These are phyloP conservation scores for Cenococcum geophilum DNA, from an alignment of 495 filamentous ascomycete species.

Conservation along the genomic window DNA sequence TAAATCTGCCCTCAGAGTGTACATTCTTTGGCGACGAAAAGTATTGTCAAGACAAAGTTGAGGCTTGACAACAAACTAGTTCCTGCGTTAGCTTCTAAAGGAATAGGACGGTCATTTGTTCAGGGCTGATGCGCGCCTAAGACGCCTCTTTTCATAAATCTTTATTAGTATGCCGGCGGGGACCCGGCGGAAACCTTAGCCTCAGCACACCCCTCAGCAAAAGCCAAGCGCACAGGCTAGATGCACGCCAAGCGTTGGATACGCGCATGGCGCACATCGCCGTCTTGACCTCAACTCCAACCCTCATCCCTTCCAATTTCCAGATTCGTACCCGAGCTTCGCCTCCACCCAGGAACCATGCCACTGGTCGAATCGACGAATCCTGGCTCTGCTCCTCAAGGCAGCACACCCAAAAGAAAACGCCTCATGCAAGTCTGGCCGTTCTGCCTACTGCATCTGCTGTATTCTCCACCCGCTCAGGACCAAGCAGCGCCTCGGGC, in stretches of 20 bases:
- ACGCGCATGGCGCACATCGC: slow-evolving; percentile 1
- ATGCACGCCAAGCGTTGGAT: neutral
- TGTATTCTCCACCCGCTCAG: neutral
- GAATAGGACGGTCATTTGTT: neutral
- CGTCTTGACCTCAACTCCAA: slow-evolving; percentile 2
- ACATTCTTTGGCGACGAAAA: no score
- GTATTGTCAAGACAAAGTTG: neutral
- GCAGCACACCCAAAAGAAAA: neutral
- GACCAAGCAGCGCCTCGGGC: neutral
- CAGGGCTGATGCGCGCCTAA: neutral
- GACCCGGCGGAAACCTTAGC: neutral
- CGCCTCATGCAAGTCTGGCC: neutral
- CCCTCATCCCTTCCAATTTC: slow-evolving; percentile 3
- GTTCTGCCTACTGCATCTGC: neutral
- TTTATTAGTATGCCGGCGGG: neutral
- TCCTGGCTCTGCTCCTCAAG: neutral
- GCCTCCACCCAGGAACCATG: neutral
- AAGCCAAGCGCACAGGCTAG: neutral
- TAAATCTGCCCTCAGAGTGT: no score
- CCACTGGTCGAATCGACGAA: neutral
- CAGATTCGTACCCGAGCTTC: neutral
- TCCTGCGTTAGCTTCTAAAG: neutral
- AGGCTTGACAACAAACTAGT: neutral
- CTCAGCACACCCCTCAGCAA: neutral
- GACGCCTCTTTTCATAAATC: neutral